Conservation (phyloP, 768 basidiomycete species). For the Russula compacta region DNA sequence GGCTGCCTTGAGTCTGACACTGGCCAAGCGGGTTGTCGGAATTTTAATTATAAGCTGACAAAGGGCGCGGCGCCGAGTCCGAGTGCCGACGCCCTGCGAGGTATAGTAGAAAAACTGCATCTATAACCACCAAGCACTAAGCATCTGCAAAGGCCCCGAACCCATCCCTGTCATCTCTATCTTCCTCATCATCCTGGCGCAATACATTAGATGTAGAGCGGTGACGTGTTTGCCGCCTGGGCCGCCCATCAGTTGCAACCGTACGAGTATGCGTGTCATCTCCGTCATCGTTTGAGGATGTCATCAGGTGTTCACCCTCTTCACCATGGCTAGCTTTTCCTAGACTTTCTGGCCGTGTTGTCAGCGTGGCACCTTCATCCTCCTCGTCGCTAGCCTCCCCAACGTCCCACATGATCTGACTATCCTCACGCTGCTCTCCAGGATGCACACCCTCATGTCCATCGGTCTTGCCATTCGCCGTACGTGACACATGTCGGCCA, state of each 20-base stretch:
- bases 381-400: constrained; percentile 68
- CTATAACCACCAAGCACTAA: background rate
- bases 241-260: background rate
- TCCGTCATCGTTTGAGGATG: constrained; percentile 27
- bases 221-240: constrained; percentile 3
- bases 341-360: constrained; percentile 29
- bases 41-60: background rate
- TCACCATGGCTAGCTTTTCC: constrained; percentile 5
- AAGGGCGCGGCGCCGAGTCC: too few species aligned
- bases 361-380: constrained; percentile 32
- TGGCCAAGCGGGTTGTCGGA: background rate
- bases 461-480: constrained; percentile 26
- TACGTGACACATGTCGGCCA: constrained; percentile 23
- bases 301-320: constrained; percentile 39
- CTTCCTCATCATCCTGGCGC: background rate
- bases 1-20: too few species aligned
- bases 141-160: constrained; percentile 13
- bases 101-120: too few species aligned
- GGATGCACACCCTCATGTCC: constrained; percentile 31
- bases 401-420: constrained; percentile 54
- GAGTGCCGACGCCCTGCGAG: too few species aligned
- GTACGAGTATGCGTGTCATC: constrained; percentile 24
- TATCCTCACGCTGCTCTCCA: constrained; percentile 30
- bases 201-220: constrained; percentile 14
- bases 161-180: constrained; percentile 2